These are phyloP conservation scores for Sutorius australiensis DNA, from an alignment of 768 basidiomycete genomes.

Conservation along the genomic window DNA sequence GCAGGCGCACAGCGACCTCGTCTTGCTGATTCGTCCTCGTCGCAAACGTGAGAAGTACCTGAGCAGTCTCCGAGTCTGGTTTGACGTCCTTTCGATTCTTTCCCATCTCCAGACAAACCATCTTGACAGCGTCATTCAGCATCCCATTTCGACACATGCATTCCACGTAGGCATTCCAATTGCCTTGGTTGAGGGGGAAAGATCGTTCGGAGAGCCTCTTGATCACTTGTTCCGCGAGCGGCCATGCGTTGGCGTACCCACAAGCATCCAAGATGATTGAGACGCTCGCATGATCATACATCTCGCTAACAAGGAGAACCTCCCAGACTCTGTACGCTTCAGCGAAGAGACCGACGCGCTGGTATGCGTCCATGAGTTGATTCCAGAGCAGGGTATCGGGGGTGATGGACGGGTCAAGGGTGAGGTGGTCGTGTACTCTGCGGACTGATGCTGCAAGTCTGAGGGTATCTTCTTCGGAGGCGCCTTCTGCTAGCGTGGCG, in stretches of 20 bases:
- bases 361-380: slow-evolving; percentile 86
- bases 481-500: slow-evolving; percentile 38
- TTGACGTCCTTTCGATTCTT: slow-evolving; percentile 38
- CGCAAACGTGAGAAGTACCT: slow-evolving; percentile 56
- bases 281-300: slow-evolving; percentile 60
- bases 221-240: slow-evolving; percentile 54
- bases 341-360: slow-evolving; percentile 65
- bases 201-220: slow-evolving; percentile 44
- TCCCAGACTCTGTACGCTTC: slow-evolving; percentile 83
- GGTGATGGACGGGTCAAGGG: slow-evolving; percentile 72
- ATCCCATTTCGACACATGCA: slow-evolving; percentile 72
- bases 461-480: slow-evolving; percentile 20
- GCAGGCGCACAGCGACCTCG: slow-evolving; percentile 45
- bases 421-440: slow-evolving; percentile 69
- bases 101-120: slow-evolving; percentile 65
- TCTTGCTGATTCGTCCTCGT: slow-evolving; percentile 38
- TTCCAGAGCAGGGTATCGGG: slow-evolving; percentile 74
- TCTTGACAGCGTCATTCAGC: slow-evolving; percentile 62
- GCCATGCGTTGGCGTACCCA: slow-evolving; percentile 52
- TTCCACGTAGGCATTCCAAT: slow-evolving; percentile 84
- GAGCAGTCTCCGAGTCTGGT: slow-evolving; percentile 48
- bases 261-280: slow-evolving; percentile 87
- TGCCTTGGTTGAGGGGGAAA: slow-evolving; percentile 56
- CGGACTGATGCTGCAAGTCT: slow-evolving; percentile 49
- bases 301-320: slow-evolving; percentile 54